Evolutionary conservation across 2,329 filamentous ascomycete species (phyloP).

Genomic region (Diaporthe longicolla): DNA sequence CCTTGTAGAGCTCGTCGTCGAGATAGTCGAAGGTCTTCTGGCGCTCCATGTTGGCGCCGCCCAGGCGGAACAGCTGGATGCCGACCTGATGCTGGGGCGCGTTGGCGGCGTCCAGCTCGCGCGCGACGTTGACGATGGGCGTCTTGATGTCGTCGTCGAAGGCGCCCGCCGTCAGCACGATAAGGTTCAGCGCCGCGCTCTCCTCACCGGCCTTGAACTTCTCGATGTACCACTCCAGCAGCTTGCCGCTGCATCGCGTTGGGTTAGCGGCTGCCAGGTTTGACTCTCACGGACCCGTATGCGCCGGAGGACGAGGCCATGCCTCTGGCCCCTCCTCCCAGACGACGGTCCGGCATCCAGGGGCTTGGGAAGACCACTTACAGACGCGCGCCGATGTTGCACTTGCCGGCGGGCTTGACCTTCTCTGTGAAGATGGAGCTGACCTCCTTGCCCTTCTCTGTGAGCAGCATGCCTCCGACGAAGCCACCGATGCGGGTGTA

Average conservation of each 20-base stretch:
- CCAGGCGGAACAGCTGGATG: conserved; percentile 44
- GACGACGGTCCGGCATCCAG: not conserved
- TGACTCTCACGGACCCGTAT: not conserved
- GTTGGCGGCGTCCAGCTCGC: conserved; percentile 40
- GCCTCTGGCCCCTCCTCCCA: not conserved
- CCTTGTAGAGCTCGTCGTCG: conserved; percentile 44
- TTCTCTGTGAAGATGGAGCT: conserved; percentile 45
- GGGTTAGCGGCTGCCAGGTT: not conserved
- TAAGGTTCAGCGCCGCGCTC: conserved; percentile 47
- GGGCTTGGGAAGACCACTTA: not conserved
- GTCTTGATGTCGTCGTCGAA: conserved; percentile 43
- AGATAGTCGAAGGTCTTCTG: conserved; percentile 42
- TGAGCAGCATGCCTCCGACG: conserved; percentile 43
- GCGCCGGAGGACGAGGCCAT: not conserved
- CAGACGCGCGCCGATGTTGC: conserved; percentile 47
- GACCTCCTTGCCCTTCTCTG: conserved; percentile 45
- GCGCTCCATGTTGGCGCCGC: conserved; percentile 37
- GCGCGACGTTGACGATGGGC: conserved; percentile 42
- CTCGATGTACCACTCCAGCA: conserved; percentile 48
- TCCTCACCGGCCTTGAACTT: conserved; percentile 48
- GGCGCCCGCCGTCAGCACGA: conserved; percentile 47
- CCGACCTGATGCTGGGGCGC: conserved; percentile 43
- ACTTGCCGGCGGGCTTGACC: conserved; percentile 47
- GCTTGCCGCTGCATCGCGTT: conserved; percentile 38
- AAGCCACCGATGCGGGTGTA: conserved; percentile 43